Base-by-base conservation (phyloP, 257 asterid species). In the Nicotiana noctiflora region DNA sequence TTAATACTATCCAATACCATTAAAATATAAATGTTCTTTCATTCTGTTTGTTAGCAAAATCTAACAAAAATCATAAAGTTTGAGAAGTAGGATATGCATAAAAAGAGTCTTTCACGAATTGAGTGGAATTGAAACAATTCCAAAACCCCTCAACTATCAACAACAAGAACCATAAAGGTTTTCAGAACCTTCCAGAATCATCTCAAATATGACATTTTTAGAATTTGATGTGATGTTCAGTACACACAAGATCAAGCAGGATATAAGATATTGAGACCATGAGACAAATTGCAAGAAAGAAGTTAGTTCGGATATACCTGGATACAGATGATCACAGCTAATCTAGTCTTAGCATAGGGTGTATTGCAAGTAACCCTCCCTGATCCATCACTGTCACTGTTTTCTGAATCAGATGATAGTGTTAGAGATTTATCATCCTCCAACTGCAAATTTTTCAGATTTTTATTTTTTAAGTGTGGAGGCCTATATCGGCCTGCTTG, bases 351-450 rank as follows among this genome's bases (percentile, higher is more conserved):
- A 19, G 88, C 93, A 77, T 85, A 91, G 80, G 49, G 86, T 46
- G 57, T 86, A 84, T 83, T 79, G 81, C 84, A 83, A 81, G 80
- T 79, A 84, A 89, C 91, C 79, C 81, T 82, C 83, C 80, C 82
- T 40, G 92, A 79, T 86, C 91, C 97, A 89, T 95, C 98, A 86
- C 85, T 87, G 79, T 95, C 99, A 81, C 99, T 90, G 87, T 86
- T 90, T 82, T 95, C 97, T 85, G 99, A 95, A 91, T 93, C 98
- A 70, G 97, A 94, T 68, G 94, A 90, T 46, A 88, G 81, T 83
- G 70, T 80, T 64, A 76, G 74, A 84, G 85, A 57, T 74, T 87
- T 86, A 83, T 82, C 91, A 81, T 88, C 86, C 75, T 83, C 84
- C 53, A 46, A 76, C 81, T 80, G 86, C 86, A 83, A 82, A 82